phyloP scores from a whole-genome alignment of 2,329 filamentous ascomycete species.

The Diplodia scrobiculata region DNA sequence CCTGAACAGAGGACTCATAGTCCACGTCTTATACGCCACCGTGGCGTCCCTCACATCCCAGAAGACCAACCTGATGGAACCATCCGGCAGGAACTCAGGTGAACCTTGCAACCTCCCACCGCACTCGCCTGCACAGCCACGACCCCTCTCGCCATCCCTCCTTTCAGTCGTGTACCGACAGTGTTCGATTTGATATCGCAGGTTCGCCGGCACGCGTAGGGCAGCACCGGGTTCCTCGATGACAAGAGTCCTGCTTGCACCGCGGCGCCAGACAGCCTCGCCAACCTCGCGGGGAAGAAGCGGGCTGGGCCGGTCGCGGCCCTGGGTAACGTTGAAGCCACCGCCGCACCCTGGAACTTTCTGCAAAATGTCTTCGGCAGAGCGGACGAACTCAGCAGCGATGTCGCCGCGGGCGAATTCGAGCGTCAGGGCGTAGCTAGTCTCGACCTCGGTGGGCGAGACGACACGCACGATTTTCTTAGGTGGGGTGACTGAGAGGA shows the following conservation, averaged over 20 bases:
- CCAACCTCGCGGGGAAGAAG: not conserved
- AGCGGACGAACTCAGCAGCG: constrained; percentile 6
- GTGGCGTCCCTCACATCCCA: constrained; percentile 10
- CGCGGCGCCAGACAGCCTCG: not conserved
- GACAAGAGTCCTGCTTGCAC: not conserved
- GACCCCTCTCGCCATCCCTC: not conserved
- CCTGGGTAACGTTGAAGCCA: constrained; percentile 14
- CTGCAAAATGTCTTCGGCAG: not conserved
- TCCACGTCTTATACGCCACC: not conserved
- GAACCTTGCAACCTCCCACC: not conserved
- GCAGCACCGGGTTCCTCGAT: not conserved
- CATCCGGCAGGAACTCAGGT: constrained; percentile 10
- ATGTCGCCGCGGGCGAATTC: constrained; percentile 14
- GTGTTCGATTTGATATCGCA: constrained; percentile 11
- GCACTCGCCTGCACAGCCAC: too few relatives aligned
- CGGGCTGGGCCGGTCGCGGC: not conserved
- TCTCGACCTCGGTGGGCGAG: not conserved
- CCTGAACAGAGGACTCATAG: not conserved
- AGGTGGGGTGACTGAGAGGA: constrained; percentile 8
- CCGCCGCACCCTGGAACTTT: not conserved
- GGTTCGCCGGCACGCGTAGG: constrained; percentile 5
- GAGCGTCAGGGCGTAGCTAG: not conserved
- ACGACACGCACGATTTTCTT: not conserved
- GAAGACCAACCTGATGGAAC: constrained; percentile 2
- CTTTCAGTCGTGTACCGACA: not conserved